Base-by-base conservation (phyloP, 768 basidiomycete genomes). In the Cyclocybe cylindracea region DNA sequence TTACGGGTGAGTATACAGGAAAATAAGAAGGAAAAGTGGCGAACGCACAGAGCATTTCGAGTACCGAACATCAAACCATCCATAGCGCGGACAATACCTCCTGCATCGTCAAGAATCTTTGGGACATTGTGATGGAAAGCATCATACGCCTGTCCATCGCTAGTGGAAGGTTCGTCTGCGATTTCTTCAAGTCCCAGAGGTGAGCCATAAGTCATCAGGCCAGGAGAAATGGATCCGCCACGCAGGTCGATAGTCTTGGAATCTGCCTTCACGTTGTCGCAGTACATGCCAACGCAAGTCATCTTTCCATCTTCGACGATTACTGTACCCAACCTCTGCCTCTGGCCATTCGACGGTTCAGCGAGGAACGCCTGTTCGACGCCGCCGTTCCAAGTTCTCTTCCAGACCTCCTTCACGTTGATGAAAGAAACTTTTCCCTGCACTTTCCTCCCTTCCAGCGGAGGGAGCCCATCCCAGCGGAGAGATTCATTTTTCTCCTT, bases 121-220 rank as follows among this genome's bases (percentile, higher is more conserved):
- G 70, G 74, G 29, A 72, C 63, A 60, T 83, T 66, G 10, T 46
- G 54, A 39, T 49, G 56, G 64, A 86, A 72, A 36, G 89, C 82
- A 57, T 89, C 84, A 37, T 76, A 78, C 8, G 79, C 78, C 39
- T 72, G 69, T 1, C 85, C 85, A 48, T 86, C 86, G 11, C 76
- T 75, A 5, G 87, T 94, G 10, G 85, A 83, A 18, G 79, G 71
- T 64, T 94, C 93, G 19, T 74, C 71, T 13, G 71, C 68, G 33
- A 94, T 94, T 64, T 93, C 92, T 63, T 83, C 83, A 34, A 91
- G 61, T 4, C 92, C 93, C 18, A 96, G 64, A 16, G 79, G 70
- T 13, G 89, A 82, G 2, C 93, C 93, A 58, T 78, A 78, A 0
- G 80, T 67, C 77, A 80, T 76, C 51, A 93, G 62, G 5, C 88